Evolutionary conservation across 345 rosid species (phyloP), one percentile per base, ranked within the genome.

Genomic region (Camelina hispida): DNA sequence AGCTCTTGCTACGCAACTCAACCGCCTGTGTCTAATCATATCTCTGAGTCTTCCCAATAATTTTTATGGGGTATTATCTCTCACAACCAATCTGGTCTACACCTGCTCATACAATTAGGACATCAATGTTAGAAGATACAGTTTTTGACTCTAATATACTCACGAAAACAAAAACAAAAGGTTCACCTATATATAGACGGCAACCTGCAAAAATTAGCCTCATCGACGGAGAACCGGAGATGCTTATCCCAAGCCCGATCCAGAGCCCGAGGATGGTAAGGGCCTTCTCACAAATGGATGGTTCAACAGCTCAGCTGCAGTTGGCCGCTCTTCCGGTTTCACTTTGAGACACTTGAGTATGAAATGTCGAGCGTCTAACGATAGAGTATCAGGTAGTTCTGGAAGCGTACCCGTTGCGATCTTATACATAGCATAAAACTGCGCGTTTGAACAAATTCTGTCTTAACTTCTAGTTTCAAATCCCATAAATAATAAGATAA

Each of bases 381-480:
- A 87, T 60, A 93, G 78, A 55, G 83, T 30, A 34, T 85, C 83
- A 3, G 96, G 89, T 61, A 93, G 72, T 22, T 51, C 61, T 12
- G 98, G 98, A 11, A 89, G 94, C 34, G 30, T 73, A 69, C 97
- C 97, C 71, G 14, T 86, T 64, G 97, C 97, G n/a, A 93, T 93
- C 80, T 71, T 79, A 72, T 69, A 93, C 57, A 91, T 35, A 9
- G 98, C 97, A 53, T 69, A 83, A 85, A 88, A 73, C 96, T 91
- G 93, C 57, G 2, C 2, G 15, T 66, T 66, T 37, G n/a, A 2
- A 37, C 40, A 37, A 9, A 4, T 28, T 4, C 22, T 20, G 22
- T 20, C 22, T 20, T 20, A 20, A 20, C 22, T 20, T 20, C 22
- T 20, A 20, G 22, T 20, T 20, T 20, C 22, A 20, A 20, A 20